Evolutionary conservation across 495 filamentous ascomycete species (phyloP).

Genomic region (Chaetomium tenue): DNA sequence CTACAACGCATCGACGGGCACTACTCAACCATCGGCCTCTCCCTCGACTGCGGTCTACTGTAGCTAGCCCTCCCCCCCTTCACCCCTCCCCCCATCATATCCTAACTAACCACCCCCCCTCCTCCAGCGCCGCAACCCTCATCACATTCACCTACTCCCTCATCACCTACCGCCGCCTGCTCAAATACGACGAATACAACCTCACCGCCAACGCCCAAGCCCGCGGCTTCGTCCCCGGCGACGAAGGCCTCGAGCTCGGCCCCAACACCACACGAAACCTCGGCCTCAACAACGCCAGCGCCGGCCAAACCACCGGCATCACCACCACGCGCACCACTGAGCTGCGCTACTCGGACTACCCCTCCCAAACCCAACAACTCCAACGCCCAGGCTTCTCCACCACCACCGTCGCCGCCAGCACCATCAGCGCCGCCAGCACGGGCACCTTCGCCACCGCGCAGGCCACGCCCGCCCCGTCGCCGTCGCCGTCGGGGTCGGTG

Average conservation of each 20-base stretch:
- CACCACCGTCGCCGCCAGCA: too few species aligned
- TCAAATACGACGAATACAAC: conserved; percentile 47
- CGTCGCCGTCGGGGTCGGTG: not conserved
- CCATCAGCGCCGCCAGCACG: too few species aligned
- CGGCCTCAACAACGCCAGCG: not conserved
- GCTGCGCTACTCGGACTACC: conserved; percentile 18
- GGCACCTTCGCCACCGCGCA: too few species aligned
- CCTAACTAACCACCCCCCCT: conserved; percentile 2
- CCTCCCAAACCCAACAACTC: conserved; percentile 12
- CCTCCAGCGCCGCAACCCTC: conserved; percentile 35
- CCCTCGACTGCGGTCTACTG: conserved; percentile 45
- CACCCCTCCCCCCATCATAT: not conserved
- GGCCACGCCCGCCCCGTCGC: not conserved
- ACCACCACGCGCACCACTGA: conserved; percentile 7
- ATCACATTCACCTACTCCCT: conserved; percentile 42
- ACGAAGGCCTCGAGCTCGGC: conserved; percentile 25
- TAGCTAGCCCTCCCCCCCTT: conserved; percentile 18
- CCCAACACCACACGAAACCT: conserved; percentile 7
- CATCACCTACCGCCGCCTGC: conserved; percentile 40
- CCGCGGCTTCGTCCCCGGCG: not conserved
- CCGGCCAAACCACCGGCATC: not conserved
- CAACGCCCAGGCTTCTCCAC: not conserved
- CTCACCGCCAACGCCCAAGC: conserved; percentile 36
- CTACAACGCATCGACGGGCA: conserved; percentile 38
- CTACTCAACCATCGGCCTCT: conserved; percentile 45